Conservation (phyloP, 1,284 basidiomycete species). For the Coriolopsis trogii region DNA sequence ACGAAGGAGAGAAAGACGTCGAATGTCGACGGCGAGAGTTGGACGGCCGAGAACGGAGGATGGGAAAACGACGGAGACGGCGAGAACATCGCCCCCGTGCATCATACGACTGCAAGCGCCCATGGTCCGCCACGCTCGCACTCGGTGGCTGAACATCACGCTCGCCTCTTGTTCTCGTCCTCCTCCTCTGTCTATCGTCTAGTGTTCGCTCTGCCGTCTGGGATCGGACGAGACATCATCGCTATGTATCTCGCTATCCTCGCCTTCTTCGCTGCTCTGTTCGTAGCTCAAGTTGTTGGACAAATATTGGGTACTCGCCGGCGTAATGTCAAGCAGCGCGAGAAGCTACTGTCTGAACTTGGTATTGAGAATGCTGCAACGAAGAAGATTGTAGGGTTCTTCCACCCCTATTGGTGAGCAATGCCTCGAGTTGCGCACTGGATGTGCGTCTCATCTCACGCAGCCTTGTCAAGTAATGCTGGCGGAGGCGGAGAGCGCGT, state of each 20-base stretch:
- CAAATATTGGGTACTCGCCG: conserved; percentile 17
- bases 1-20: conserved; percentile 2
- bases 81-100: background rate
- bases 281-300: conserved; percentile 9
- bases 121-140: too few relatives aligned
- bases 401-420: conserved; percentile 93
- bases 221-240: background rate
- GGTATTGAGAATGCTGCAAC: conserved; percentile 3
- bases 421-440: background rate
- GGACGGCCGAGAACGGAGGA: background rate
- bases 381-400: conserved; percentile 77
- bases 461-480: conserved; percentile 75
- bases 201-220: background rate
- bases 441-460: conserved; percentile 39
- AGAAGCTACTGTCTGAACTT: conserved; percentile 10
- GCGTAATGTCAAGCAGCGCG: conserved; percentile 10
- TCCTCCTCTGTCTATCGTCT: background rate
- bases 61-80: background rate
- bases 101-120: background rate
- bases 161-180: background rate
- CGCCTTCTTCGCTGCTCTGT: conserved; percentile 8
- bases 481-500: conserved; percentile 98
- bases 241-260: conserved; percentile 13
- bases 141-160: background rate
- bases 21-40: background rate